These are phyloP conservation scores for Jatropha podagrica DNA, from an alignment of 441 rosid genomes.

Conservation along the genomic window DNA sequence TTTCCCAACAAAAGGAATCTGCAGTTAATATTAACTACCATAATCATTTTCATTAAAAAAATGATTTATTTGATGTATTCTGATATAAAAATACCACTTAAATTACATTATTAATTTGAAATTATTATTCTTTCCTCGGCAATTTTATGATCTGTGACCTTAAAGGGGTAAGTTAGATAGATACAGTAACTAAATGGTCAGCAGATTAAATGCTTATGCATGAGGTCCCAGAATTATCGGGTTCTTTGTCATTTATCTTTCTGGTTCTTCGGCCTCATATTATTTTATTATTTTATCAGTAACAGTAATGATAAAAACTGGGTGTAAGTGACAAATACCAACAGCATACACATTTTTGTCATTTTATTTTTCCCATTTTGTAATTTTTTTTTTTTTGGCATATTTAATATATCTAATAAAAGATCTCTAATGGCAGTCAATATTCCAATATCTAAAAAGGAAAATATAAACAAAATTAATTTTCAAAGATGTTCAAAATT, in stretches of 20 bases:
- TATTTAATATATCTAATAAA: no score
- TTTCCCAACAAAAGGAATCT: conserved; percentile 7
- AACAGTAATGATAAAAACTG: not conserved
- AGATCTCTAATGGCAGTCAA: no score
- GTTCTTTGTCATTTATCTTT: not conserved
- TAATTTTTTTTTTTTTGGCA: no score
- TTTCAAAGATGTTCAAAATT: no score
- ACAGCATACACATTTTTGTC: no score
- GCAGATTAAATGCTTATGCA: not conserved
- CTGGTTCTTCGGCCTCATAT: not conserved
- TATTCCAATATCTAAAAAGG: no score
- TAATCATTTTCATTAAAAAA: not conserved
- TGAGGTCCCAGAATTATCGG: conserved; percentile 5
- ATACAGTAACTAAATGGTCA: not conserved
- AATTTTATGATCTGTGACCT: not conserved
- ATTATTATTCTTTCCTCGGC: not conserved
- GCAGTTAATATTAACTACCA: not conserved
- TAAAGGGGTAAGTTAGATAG: not conserved
- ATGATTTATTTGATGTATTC: no score
- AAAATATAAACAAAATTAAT: no score
- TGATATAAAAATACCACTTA: no score
- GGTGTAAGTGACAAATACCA: not conserved
- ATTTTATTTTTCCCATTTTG: not conserved
- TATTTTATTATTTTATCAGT: not conserved
- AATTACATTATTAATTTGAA: no score